Percentiles rank a stretch among this genome's conserved stretches.
phyloP scores from a whole-genome alignment of 2,329 filamentous ascomycete species.

The Fusarium proliferatum region DNA sequence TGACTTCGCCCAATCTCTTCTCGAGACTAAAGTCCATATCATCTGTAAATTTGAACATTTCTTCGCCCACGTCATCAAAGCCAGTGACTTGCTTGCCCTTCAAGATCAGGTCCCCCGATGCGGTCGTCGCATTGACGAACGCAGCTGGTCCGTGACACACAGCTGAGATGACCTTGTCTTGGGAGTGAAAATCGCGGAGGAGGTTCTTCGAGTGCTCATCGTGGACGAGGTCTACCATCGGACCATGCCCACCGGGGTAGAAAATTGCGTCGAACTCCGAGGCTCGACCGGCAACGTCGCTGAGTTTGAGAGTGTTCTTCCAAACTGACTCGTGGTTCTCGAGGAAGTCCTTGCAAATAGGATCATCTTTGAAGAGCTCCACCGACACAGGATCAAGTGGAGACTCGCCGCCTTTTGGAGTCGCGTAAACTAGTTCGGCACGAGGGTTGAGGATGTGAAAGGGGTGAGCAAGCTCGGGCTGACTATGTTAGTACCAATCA shows the following conservation, averaged over 20 bases:
- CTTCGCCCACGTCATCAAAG: background rate
- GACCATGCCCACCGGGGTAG: background rate
- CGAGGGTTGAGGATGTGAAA: background rate
- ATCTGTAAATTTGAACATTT: background rate
- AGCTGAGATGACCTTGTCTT: background rate
- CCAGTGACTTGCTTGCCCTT: background rate
- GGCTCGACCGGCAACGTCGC: background rate
- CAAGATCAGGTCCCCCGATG: background rate
- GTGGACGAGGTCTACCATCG: background rate
- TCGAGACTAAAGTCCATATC: constrained; percentile 5
- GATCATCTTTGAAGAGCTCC: background rate
- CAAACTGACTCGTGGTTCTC: background rate
- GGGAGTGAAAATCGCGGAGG: background rate
- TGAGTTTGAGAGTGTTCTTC: background rate
- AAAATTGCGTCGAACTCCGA: background rate
- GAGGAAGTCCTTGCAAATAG: background rate
- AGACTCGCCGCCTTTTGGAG: background rate
- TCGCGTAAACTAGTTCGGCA: background rate
- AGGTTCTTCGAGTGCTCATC: background rate
- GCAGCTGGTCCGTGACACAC: background rate
- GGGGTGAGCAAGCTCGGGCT: constrained; percentile 5
- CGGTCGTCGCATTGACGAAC: background rate
- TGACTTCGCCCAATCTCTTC: background rate
- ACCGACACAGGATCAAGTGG: background rate
- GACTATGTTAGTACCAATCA: rapidly evolving